Evolutionary conservation across 345 rosid genomes (phyloP).

Genomic region (Gossypium rotundifolium): DNA sequence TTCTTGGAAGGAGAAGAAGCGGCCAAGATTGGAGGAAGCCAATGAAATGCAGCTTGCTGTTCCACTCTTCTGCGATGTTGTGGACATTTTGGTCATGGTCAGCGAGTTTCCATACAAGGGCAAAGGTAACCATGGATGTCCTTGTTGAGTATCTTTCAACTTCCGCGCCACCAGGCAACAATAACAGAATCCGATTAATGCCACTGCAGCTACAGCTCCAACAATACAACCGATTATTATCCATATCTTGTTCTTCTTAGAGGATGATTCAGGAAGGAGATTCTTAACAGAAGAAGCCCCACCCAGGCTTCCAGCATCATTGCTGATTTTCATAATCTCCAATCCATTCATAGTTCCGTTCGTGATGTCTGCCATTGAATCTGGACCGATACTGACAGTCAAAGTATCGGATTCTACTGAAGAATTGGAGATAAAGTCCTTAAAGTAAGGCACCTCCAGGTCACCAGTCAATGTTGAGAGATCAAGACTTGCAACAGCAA

Average conservation of each 20-base stretch:
- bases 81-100: constrained; percentile 74
- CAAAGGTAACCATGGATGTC: constrained; percentile 77
- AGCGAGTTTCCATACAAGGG: constrained; percentile 88
- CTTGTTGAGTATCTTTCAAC: constrained; percentile 58
- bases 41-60: constrained; percentile 86
- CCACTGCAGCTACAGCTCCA: constrained; percentile 41
- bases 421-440: constrained; percentile 66
- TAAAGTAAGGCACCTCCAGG: constrained; percentile 61
- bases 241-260: constrained; percentile 26
- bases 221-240: constrained; percentile 44
- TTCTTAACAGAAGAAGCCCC: constrained; percentile 56
- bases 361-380: constrained; percentile 40
- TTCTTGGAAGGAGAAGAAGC: constrained; percentile 79
- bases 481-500: constrained; percentile 65
- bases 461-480: constrained; percentile 47
- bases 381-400: constrained; percentile 92
- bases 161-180: constrained; percentile 50
- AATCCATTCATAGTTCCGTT: constrained; percentile 79
- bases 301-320: constrained; percentile 61
- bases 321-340: constrained; percentile 89
- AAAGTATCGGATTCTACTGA: constrained; percentile 47
- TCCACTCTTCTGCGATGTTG: constrained; percentile 79
- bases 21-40: constrained; percentile 72
- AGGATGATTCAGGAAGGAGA: constrained; percentile 50
- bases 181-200: constrained; percentile 48